Conservation (phyloP, 305 asterid species). For the Solanum hybrid region DNA sequence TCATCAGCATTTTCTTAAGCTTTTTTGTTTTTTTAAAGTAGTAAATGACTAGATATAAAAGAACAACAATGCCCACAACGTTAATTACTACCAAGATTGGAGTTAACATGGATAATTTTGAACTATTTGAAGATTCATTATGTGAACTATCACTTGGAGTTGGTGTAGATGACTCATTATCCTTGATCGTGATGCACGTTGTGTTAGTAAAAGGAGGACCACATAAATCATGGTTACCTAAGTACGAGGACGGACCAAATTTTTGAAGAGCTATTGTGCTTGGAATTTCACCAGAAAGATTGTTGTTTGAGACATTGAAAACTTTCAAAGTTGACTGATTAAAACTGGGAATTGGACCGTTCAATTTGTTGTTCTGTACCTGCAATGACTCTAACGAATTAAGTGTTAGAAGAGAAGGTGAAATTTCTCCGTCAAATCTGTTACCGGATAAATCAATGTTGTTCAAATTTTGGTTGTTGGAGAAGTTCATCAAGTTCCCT, state of each 20-base stretch:
- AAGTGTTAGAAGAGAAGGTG: constrained; percentile 32
- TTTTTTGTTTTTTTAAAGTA: constrained; percentile 48
- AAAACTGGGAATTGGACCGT: constrained; percentile 37
- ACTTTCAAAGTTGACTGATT: constrained; percentile 32
- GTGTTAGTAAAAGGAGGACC: constrained; percentile 29
- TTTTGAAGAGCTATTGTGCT: constrained; percentile 31
- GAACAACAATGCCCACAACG: constrained; percentile 26
- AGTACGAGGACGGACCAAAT: constrained; percentile 19
- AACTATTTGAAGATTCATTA: constrained; percentile 5
- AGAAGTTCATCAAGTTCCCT: constrained; percentile 41
- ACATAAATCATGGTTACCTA: constrained; percentile 33
- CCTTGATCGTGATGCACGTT: constrained; percentile 6
- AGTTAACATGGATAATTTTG: constrained; percentile 8
- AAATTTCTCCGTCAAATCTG: constrained; percentile 33
- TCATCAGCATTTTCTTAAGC: constrained; percentile 26
- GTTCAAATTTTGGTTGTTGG: constrained; percentile 29
- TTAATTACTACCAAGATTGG: constrained; percentile 26
- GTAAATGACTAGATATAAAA: constrained; percentile 33
- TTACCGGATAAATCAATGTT: constrained; percentile 41
- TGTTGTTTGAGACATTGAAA: constrained; percentile 46
- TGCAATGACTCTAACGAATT: constrained; percentile 37
- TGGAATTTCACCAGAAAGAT: constrained; percentile 48
- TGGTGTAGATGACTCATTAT: neutral
- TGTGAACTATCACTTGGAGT: neutral
- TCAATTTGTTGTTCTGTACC: constrained; percentile 37